Percentiles rank a stretch among this genome's conserved stretches.
These are phyloP conservation scores for Cucumis hystrix DNA, from an alignment of 306 rosid species.

Conservation along the genomic window DNA sequence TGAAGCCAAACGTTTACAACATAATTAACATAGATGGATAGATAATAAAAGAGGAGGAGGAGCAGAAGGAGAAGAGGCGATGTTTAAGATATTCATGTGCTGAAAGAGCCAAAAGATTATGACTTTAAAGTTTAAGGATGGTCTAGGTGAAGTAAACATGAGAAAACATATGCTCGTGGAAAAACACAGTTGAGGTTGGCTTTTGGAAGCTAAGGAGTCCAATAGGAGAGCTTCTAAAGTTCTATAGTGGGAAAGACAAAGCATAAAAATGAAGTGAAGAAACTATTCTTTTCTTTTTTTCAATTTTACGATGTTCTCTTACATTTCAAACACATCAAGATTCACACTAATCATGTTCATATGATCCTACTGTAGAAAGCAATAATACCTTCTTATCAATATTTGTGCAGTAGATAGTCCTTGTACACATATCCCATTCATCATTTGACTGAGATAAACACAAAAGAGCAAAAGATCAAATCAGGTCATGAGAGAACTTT, in stretches of 20 bases:
- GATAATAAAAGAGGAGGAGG: neutral
- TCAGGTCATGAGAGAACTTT: neutral
- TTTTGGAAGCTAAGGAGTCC: neutral
- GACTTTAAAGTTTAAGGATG: neutral
- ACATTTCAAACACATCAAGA: neutral
- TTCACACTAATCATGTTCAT: neutral
- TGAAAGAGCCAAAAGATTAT: neutral
- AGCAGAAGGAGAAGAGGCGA: neutral
- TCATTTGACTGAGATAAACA: slow-evolving; percentile 60
- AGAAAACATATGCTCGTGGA: neutral
- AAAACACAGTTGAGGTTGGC: neutral
- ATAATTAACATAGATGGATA: neutral
- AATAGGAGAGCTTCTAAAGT: neutral
- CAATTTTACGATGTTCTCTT: neutral
- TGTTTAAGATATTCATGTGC: neutral
- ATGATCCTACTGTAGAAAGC: neutral
- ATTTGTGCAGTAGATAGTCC: slow-evolving; percentile 96
- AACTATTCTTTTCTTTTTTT: neutral
- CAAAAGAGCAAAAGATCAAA: neutral
- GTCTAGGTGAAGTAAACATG: neutral
- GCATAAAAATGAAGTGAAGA: neutral
- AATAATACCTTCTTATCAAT: slow-evolving; percentile 72
- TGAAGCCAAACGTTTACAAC: neutral
- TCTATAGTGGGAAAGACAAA: neutral
- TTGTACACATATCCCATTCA: slow-evolving; percentile 94